Evolutionary conservation across 1,139 yeast genomes (phyloP).

Genomic region (Yamadazyma dushanensis): DNA sequence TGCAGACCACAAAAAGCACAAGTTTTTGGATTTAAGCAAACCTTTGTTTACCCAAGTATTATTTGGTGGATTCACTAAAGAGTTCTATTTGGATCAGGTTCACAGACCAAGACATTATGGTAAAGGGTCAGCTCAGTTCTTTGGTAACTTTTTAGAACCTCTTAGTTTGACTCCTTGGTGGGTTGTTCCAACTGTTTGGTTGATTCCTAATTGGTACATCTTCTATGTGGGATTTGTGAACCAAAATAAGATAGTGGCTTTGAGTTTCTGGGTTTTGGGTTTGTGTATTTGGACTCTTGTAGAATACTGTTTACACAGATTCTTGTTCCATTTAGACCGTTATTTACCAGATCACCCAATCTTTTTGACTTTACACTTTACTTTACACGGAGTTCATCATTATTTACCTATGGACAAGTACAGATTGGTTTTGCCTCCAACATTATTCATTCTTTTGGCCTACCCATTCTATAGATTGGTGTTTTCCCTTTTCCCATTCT

Average conservation of each 20-base stretch:
- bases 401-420: conserved; percentile 94
- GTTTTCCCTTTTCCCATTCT: conserved; percentile 41
- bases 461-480: conserved; percentile 45
- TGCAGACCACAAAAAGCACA: conserved; percentile 71
- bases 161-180: conserved; percentile 53
- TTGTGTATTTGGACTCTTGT: conserved; percentile 87
- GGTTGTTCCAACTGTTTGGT: conserved; percentile 87
- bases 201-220: conserved; percentile 67
- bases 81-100: conserved; percentile 90
- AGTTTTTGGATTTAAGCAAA: conserved; percentile 79
- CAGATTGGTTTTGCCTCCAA: conserved; percentile 95
- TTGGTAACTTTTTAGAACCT: conserved; percentile 51
- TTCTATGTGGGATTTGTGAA: conserved; percentile 42
- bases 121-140: conserved; percentile 81
- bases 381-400: conserved; percentile 95
- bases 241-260: conserved; percentile 34
- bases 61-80: conserved; percentile 72
- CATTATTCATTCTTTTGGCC: conserved; percentile 57
- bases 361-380: conserved; percentile 80
- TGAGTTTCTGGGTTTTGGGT: conserved; percentile 58
- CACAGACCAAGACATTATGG: conserved; percentile 92
- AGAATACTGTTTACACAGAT: conserved; percentile 86
- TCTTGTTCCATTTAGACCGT: conserved; percentile 86
- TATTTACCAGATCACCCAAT: conserved; percentile 78
- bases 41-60: conserved; percentile 82